These are phyloP conservation scores for Sisymbrium irio DNA, from an alignment of 345 rosid genomes.

Conservation along the genomic window DNA sequence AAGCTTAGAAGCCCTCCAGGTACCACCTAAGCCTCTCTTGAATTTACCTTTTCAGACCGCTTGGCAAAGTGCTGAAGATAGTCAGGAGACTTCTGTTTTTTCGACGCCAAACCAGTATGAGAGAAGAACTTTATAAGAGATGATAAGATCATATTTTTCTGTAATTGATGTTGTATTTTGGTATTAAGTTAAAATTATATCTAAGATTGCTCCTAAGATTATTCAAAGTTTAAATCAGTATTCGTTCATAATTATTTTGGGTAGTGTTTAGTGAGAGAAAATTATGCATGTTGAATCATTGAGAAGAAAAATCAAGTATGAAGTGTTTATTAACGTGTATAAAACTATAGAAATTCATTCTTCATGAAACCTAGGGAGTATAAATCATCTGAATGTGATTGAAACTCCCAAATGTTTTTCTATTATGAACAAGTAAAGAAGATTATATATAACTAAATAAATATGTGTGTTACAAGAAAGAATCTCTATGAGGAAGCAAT, in stretches of 20 bases:
- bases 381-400: neutral
- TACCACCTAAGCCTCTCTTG: constrained; percentile 38
- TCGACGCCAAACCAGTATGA: neutral
- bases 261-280: neutral
- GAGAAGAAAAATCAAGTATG: neutral
- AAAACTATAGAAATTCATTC: neutral
- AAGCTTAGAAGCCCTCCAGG: constrained; percentile 15
- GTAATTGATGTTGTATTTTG: neutral
- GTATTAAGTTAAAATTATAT: no score
- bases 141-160: neutral
- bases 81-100: neutral
- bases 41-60: neutral
- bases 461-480: constrained; percentile 9
- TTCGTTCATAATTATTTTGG: neutral
- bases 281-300: neutral
- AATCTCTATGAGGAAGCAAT: neutral
- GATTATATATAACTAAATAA: neutral
- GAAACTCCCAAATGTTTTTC: neutral
- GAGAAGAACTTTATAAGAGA: neutral
- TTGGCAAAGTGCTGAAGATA: neutral
- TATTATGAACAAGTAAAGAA: constrained; percentile 35
- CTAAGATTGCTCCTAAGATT: neutral
- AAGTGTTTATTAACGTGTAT: neutral
- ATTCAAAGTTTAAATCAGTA: neutral
- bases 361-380: neutral